Evolutionary conservation across 352 stramenopile species (phyloP).

Genomic region (Pythium phragmiticola): DNA sequence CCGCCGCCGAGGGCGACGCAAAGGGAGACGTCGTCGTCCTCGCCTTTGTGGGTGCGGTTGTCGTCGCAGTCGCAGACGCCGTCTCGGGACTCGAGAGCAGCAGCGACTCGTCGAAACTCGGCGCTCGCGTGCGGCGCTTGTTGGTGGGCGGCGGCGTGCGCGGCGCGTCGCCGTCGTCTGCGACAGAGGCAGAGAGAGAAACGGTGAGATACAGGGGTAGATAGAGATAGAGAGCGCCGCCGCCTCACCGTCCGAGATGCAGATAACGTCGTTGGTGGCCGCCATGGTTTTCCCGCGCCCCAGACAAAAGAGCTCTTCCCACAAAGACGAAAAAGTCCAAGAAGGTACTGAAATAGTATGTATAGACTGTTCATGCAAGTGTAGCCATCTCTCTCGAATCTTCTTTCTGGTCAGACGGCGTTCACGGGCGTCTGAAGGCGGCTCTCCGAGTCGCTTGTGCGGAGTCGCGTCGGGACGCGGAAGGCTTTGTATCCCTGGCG

Average conservation of each 20-base stretch:
- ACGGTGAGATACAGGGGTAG: neutral
- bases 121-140: neutral
- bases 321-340: neutral
- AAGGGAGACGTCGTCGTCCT: too few species aligned
- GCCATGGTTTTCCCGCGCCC: neutral
- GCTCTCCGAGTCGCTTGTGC: constrained; percentile 4
- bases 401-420: constrained; percentile 1
- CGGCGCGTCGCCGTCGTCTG: neutral
- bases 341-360: neutral
- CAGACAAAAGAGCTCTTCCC: neutral
- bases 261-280: constrained; percentile 32
- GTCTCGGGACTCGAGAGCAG: constrained; percentile 18
- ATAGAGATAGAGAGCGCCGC: neutral
- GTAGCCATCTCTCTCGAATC: constrained; percentile 5
- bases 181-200: neutral
- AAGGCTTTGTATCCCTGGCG: constrained; percentile 53
- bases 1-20: too few species aligned
- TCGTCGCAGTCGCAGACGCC: neutral
- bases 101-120: constrained; percentile 10
- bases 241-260: constrained; percentile 48
- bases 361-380: neutral
- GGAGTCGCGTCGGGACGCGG: constrained; percentile 38
- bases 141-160: constrained; percentile 9
- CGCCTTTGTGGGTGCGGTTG: too few species aligned
- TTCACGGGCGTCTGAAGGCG: neutral